Evolutionary conservation across 2,329 filamentous ascomycete genomes (phyloP).

Genomic region (Pestalotiopsis sp.): DNA sequence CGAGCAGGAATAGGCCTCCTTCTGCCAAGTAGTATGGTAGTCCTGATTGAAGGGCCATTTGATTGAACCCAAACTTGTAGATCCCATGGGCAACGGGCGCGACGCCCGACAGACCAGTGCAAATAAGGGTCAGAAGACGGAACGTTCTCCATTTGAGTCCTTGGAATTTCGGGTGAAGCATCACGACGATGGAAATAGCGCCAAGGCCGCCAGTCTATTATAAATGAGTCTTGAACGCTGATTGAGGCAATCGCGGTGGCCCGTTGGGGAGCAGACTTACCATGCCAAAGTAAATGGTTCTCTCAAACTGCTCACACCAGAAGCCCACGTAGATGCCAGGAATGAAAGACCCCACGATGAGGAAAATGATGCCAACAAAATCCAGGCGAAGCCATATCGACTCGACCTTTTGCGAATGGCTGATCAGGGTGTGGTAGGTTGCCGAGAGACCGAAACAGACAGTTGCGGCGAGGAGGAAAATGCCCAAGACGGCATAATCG

Average conservation of each 20-base stretch:
- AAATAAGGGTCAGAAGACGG: conserved; percentile 38
- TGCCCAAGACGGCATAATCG: conserved; percentile 41
- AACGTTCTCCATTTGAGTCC: conserved; percentile 37
- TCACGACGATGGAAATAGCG: conserved; percentile 34
- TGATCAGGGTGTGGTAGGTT: conserved; percentile 41
- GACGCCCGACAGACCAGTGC: conserved; percentile 39
- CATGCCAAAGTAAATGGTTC: conserved; percentile 37
- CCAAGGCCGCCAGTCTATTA: conserved; percentile 37
- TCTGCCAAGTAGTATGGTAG: conserved; percentile 43
- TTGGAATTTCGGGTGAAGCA: conserved; percentile 37
- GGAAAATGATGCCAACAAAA: conserved; percentile 38
- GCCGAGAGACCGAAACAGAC: conserved; percentile 40
- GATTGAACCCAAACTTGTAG: conserved; percentile 36
- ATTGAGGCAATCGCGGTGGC: background rate
- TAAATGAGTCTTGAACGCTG: background rate
- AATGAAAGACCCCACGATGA: conserved; percentile 40
- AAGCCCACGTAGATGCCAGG: conserved; percentile 43
- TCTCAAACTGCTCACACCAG: conserved; percentile 37
- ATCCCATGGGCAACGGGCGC: conserved; percentile 42
- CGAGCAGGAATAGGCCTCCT: conserved; percentile 37
- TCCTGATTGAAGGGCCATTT: conserved; percentile 41
- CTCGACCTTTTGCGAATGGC: conserved; percentile 37
- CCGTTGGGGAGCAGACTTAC: conserved; percentile 24
- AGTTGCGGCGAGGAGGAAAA: conserved; percentile 38
- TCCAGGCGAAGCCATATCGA: conserved; percentile 41